phyloP scores from a whole-genome alignment of 768 basidiomycete genomes.

The Mycena venus region DNA sequence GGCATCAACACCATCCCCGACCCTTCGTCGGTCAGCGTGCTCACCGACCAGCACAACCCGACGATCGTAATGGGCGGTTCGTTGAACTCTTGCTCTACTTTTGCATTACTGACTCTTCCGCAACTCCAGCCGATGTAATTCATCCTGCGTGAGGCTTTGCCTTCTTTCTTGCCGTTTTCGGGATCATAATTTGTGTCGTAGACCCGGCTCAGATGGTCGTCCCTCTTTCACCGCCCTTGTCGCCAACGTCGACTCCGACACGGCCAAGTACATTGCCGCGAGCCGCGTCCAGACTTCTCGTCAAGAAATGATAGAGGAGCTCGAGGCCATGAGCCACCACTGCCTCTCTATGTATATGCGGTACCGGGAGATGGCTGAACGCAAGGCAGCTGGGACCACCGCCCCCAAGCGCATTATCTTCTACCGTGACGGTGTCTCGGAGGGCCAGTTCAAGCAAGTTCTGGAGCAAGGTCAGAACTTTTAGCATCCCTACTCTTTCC shows the following conservation, averaged over 20 bases:
- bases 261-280: slow-evolving; percentile 76
- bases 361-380: slow-evolving; percentile 71
- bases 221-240: slow-evolving; percentile 89
- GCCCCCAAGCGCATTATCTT: slow-evolving; percentile 82
- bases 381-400: slow-evolving; percentile 53
- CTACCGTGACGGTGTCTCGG: slow-evolving; percentile 75
- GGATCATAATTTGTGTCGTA: too few relatives aligned
- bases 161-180: too few relatives aligned
- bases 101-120: slow-evolving; percentile 55
- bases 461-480: slow-evolving; percentile 65
- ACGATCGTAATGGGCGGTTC: slow-evolving; percentile 67
- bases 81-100: not conserved
- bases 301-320: not conserved
- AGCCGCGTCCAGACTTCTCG: slow-evolving; percentile 20
- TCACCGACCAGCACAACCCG: slow-evolving; percentile 73
- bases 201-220: slow-evolving; percentile 81
- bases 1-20: slow-evolving; percentile 83
- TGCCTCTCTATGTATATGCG: slow-evolving; percentile 65
- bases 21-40: slow-evolving; percentile 65
- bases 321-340: slow-evolving; percentile 56
- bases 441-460: slow-evolving; percentile 66
- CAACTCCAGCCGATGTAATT: slow-evolving; percentile 64
- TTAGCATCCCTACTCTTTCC: not conserved
- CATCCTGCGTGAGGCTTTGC: too few relatives aligned
- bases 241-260: slow-evolving; percentile 83